Evolutionary conservation across 495 filamentous ascomycete genomes (phyloP), one percentile per base, ranked within the genome.

Genomic region (Penicillium argentinense): DNA sequence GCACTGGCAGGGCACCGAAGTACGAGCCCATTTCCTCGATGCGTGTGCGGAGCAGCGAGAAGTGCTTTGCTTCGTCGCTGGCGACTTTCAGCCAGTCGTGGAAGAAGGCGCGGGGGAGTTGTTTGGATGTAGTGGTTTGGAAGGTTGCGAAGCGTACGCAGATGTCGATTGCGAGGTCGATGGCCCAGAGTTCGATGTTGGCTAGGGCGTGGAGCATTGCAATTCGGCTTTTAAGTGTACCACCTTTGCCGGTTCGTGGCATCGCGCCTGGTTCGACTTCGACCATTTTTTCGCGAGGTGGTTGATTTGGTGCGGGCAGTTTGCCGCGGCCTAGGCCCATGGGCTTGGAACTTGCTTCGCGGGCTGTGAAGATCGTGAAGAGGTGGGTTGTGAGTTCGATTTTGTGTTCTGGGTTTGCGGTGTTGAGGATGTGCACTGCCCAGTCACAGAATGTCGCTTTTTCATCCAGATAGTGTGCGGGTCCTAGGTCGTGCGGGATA

Each of bases 51-150:
- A 79, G 68, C 1, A 79, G 54, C 1, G 75, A 77, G 34, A 79
- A 79, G 41, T 79, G 75, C 27, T 79, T 79, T 4, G 75, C 74
- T 47, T 79, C 75, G 28, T 79, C 75, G 24, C 63, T 75, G 3
- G 75, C 75, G 1, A 79, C 75, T 46, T 79, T 79, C 16, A 79
- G 51, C 75, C 75, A 79, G 48, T 79, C 75, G 39, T 76, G 71
- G 52, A 74, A 79, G 47, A 73, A 79, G 4, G 75, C 66, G 1
- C 75, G 70, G 0, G 75, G 75, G 22, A 79, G 43, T 16, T 63
- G 50, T 12, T 60, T 61, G 2, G 60, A 51, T 17, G 12, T 36
- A 19, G 62, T 51, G 4, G 67, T 74, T 12, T 67, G 71, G 45
- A 79, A 79, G 8, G 70, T 62, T 22, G 74, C 70, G 40, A 79